These are phyloP conservation scores for Pistacia vera DNA, from an alignment of 345 rosid genomes.

Conservation along the genomic window DNA sequence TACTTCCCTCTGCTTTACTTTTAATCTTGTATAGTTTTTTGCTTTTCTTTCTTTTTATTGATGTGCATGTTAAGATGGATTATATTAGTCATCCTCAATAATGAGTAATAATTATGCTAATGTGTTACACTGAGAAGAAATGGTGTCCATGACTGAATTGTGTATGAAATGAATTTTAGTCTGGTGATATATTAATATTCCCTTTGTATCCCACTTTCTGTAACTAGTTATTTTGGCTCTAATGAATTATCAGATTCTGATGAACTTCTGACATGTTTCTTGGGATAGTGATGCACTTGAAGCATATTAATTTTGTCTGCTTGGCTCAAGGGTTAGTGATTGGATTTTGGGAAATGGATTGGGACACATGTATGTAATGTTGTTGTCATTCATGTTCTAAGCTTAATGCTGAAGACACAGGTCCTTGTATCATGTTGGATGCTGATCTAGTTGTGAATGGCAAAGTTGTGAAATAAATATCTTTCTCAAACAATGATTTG, in stretches of 20 bases:
- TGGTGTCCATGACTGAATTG: background rate
- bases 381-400: background rate
- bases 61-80: background rate
- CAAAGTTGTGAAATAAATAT: background rate
- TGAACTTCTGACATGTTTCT: background rate
- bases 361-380: background rate
- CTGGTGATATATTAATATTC: background rate
- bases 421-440: background rate
- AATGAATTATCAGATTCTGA: background rate
- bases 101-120: background rate
- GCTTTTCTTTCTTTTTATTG: background rate
- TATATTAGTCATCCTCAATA: background rate
- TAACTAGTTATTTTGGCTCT: too few species aligned
- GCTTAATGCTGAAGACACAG: background rate
- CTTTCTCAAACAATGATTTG: slow-evolving; percentile 15
- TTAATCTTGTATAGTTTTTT: background rate
- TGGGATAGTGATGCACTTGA: background rate
- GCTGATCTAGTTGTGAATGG: slow-evolving; percentile 1
- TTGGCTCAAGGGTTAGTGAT: background rate
- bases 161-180: background rate
- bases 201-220: too few species aligned
- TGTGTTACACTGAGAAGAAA: background rate
- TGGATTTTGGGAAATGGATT: background rate
- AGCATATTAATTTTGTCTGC: background rate
- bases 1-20: background rate